Conservation (phyloP, 495 filamentous ascomycete genomes). For the Penicillium robsamsonii region DNA sequence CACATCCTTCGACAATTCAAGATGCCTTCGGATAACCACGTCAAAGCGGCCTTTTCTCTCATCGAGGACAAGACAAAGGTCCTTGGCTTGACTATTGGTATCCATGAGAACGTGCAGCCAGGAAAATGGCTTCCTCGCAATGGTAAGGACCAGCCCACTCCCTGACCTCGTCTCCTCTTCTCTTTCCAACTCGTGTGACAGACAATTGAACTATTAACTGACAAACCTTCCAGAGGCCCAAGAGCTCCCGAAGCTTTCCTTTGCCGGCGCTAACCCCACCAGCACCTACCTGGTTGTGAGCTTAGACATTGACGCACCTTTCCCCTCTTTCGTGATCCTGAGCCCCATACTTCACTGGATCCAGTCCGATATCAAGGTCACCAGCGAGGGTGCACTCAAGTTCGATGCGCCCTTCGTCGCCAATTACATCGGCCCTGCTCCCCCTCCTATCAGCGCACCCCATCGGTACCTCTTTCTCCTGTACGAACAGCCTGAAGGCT, state of each 20-base stretch:
- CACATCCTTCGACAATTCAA: not conserved
- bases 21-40: slow-evolving; percentile 34
- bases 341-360: slow-evolving; percentile 51
- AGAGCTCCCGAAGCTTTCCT: slow-evolving; percentile 26
- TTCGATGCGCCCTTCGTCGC: slow-evolving; percentile 33
- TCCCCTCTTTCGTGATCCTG: slow-evolving; percentile 42
- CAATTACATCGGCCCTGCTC: slow-evolving; percentile 51
- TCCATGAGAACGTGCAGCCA: slow-evolving; percentile 26
- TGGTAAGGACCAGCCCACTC: slow-evolving; percentile 16
- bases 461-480: slow-evolving; percentile 59
- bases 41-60: slow-evolving; percentile 30
- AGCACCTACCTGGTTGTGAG: slow-evolving; percentile 46
- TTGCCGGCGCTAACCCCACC: slow-evolving; percentile 20
- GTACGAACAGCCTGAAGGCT: slow-evolving; percentile 53
- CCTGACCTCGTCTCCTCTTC: not conserved
- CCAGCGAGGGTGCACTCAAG: slow-evolving; percentile 18
- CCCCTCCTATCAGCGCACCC: slow-evolving; percentile 49
- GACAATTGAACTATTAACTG: not conserved
- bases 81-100: slow-evolving; percentile 30
- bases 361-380: slow-evolving; percentile 42
- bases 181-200: not conserved
- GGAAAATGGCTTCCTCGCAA: slow-evolving; percentile 33
- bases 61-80: slow-evolving; percentile 37
- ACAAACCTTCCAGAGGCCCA: slow-evolving; percentile 30
- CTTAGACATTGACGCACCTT: slow-evolving; percentile 54